Evolutionary conservation across 108 stramenopile species (phyloP).

Genomic region (Chaetoceros tenuissimus): DNA sequence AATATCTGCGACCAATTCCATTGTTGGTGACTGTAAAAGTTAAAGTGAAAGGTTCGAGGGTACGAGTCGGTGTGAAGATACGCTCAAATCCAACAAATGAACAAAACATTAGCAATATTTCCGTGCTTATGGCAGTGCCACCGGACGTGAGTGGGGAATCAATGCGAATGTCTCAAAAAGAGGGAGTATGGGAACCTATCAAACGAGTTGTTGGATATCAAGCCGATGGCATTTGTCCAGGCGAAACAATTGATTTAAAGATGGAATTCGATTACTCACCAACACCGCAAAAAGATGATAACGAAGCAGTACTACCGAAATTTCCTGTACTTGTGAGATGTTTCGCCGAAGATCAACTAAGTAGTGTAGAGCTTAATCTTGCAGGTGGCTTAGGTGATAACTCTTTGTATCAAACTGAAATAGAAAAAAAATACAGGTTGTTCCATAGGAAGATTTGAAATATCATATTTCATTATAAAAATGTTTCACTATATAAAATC

Average conservation of each 20-base stretch:
- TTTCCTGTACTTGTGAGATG: constrained; percentile 35
- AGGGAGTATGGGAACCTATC: constrained; percentile 51
- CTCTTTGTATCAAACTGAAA: too few species aligned
- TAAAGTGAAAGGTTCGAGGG: constrained; percentile 2
- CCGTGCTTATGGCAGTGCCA: constrained; percentile 46
- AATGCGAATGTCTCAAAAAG: constrained; percentile 27
- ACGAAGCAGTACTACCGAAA: not conserved
- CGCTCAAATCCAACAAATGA: constrained; percentile 46
- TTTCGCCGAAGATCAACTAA: too few species aligned
- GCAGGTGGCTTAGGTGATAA: too few species aligned
- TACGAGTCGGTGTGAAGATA: constrained; percentile 37
- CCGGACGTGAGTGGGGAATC: constrained; percentile 31
- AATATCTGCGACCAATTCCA: constrained; percentile 34
- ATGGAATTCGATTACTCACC: constrained; percentile 16
- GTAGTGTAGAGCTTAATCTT: too few species aligned
- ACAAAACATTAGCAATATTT: constrained; percentile 18
- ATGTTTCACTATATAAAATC: too few species aligned
- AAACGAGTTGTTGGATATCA: constrained; percentile 42
- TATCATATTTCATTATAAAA: too few species aligned
- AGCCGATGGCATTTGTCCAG: constrained; percentile 18
- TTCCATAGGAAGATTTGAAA: too few species aligned
- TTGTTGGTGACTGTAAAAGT: constrained; percentile 45
- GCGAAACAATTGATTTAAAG: constrained; percentile 41
- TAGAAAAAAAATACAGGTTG: too few species aligned
- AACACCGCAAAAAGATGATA: not conserved